Evolutionary conservation across 306 rosid species (phyloP).

Genomic region (Casuarina cunninghamiana): DNA sequence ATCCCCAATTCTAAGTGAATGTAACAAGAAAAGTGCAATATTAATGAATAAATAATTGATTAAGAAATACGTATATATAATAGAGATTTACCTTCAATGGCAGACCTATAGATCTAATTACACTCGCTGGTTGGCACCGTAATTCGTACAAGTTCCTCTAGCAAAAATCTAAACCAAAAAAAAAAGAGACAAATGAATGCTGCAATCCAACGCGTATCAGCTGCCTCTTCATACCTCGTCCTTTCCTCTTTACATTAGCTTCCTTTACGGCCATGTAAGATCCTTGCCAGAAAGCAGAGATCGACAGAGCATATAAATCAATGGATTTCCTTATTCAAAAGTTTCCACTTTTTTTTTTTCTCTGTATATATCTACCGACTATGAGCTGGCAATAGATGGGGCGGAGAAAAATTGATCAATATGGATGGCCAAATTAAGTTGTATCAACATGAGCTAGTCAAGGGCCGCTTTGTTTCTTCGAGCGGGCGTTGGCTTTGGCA

Average conservation of each 20-base stretch:
- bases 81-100: neutral
- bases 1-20: neutral
- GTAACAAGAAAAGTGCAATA: neutral
- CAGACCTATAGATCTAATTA: constrained; percentile 1
- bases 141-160: neutral
- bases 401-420: constrained; percentile 33
- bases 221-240: neutral
- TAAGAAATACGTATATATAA: neutral
- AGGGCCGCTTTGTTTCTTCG: constrained; percentile 85
- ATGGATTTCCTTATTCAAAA: neutral
- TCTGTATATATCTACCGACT: constrained; percentile 26
- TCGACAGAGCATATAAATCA: neutral
- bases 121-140: neutral
- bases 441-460: constrained; percentile 42
- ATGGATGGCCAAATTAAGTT: constrained; percentile 27
- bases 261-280: neutral
- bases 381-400: constrained; percentile 29
- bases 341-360: neutral
- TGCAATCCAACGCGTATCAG: neutral
- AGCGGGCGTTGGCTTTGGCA: constrained; percentile 63
- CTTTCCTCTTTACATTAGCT: neutral
- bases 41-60: neutral
- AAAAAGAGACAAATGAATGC: neutral
- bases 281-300: neutral
- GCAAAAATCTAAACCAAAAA: neutral